Percentiles rank a stretch among this genome's conserved stretches.
Evolutionary conservation across 176 grass and related monocot species (phyloP).

Genomic region (Melocanna baccifera): DNA sequence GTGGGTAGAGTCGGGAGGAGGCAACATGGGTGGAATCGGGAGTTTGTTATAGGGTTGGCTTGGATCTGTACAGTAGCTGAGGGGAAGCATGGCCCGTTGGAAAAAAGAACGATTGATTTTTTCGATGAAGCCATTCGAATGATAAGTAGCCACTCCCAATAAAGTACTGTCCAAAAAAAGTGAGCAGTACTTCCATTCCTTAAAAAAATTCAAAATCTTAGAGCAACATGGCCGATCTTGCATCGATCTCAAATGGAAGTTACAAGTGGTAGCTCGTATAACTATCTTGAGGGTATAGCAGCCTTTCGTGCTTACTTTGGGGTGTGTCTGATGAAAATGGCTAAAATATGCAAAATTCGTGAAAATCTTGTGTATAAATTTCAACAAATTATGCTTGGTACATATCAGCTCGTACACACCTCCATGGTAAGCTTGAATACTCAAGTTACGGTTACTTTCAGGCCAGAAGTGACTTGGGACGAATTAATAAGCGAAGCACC

Average conservation of each 20-base stretch:
- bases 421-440: background rate
- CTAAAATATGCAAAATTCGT: background rate
- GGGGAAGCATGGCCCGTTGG: too few species aligned
- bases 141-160: too few species aligned
- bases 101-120: too few species aligned
- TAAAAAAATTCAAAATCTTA: background rate
- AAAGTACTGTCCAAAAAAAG: background rate
- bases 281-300: background rate
- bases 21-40: too few species aligned
- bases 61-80: too few species aligned
- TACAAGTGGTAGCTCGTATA: background rate
- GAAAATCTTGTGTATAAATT: background rate
- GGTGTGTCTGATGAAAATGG: background rate
- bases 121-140: too few species aligned
- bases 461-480: background rate
- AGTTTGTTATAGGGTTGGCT: too few species aligned
- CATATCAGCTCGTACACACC: background rate
- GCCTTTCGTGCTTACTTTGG: background rate
- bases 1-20: too few species aligned
- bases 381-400: background rate
- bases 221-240: background rate
- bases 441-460: background rate
- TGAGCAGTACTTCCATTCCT: background rate
- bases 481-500: background rate
- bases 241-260: background rate